Conservation (phyloP, 257 asterid species). For the Solanum phureja region DNA sequence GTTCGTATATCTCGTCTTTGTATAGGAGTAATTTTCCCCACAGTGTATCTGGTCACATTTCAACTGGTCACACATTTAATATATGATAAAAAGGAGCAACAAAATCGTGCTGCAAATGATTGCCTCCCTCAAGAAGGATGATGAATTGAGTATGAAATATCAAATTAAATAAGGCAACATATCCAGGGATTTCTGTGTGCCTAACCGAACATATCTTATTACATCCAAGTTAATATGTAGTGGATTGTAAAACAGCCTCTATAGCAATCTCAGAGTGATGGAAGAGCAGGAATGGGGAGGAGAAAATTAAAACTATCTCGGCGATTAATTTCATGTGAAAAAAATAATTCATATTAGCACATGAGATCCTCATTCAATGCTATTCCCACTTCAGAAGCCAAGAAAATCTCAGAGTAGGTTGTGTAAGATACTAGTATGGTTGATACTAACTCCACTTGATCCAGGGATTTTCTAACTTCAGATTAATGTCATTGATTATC, state of each 20-base stretch:
- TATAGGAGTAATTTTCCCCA: constrained; percentile 97
- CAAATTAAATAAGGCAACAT: neutral
- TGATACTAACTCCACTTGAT: neutral
- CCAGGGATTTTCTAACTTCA: neutral
- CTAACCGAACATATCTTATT: neutral
- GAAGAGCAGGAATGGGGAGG: neutral
- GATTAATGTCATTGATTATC: neutral
- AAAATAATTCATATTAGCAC: neutral
- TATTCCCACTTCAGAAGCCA: neutral
- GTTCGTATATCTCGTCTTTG: constrained; percentile 83
- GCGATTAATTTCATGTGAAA: neutral
- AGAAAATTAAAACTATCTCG: neutral
- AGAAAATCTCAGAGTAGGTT: neutral
- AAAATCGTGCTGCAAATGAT: neutral
- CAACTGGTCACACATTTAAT: neutral
- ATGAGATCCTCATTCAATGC: neutral
- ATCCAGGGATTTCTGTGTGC: neutral
- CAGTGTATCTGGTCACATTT: constrained; percentile 65
- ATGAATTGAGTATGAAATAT: neutral
- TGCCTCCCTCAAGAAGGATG: neutral
- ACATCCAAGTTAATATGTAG: neutral
- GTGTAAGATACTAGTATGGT: neutral
- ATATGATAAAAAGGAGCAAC: neutral
- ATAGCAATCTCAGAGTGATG: neutral
- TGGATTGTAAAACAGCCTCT: neutral